Evolutionary conservation across 192 early-diverging fungal species (phyloP).

Genomic region (Podila minutissima): DNA sequence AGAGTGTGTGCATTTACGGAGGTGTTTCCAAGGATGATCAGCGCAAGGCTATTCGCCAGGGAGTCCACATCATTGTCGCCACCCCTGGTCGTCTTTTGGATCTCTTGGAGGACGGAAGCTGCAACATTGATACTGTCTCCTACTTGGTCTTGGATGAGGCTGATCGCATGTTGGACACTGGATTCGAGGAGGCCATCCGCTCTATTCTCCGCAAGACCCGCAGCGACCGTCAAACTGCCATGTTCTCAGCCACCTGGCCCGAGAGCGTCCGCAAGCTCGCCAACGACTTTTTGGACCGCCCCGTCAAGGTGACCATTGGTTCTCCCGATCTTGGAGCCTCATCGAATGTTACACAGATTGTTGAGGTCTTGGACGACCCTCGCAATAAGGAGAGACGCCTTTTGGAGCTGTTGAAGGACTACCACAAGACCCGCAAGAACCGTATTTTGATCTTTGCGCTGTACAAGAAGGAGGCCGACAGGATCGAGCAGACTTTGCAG

Average conservation of each 20-base stretch:
- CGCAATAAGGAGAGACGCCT: slow-evolving; percentile 80
- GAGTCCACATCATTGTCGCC: slow-evolving; percentile 86
- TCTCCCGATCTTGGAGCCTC: slow-evolving; percentile 91
- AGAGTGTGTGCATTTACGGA: slow-evolving; percentile 87
- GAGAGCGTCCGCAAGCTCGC: slow-evolving; percentile 88
- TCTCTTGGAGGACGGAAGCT: slow-evolving; percentile 82
- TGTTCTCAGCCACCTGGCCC: slow-evolving; percentile 98
- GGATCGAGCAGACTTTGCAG: slow-evolving; percentile 79
- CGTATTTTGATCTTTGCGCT: slow-evolving; percentile 93
- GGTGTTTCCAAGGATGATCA: slow-evolving; percentile 86
- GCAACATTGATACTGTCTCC: slow-evolving; percentile 81
- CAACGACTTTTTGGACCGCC: slow-evolving; percentile 79
- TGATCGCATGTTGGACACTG: slow-evolving; percentile 97
- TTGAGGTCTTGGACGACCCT: slow-evolving; percentile 86
- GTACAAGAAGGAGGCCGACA: slow-evolving; percentile 95
- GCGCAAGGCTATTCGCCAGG: slow-evolving; percentile 56
- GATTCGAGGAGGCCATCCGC: slow-evolving; percentile 91
- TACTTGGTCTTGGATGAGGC: slow-evolving; percentile 97
- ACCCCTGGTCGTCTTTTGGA: slow-evolving; percentile 97
- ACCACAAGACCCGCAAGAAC: slow-evolving; percentile 88
- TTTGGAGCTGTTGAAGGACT: slow-evolving; percentile 78
- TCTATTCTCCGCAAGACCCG: slow-evolving; percentile 84
- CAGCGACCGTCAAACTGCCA: slow-evolving; percentile 86
- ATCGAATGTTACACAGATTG: slow-evolving; percentile 84
- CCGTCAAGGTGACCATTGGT: slow-evolving; percentile 87